phyloP scores from a whole-genome alignment of 805 yeast species.

The Candida schatavii region DNA sequence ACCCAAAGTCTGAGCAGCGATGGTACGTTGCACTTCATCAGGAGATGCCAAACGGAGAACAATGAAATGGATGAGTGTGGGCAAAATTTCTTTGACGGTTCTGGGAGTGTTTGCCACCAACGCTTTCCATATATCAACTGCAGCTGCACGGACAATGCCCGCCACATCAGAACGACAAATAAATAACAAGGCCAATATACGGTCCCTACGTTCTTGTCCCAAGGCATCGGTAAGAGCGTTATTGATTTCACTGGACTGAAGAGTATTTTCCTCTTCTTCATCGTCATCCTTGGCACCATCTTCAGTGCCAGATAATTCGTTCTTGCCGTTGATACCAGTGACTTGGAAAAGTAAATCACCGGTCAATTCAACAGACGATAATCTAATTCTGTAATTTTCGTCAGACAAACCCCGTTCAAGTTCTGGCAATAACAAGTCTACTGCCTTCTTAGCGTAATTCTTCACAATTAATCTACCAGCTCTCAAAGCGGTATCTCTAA shows the following conservation, averaged over 20 bases:
- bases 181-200: slow-evolving; percentile 79
- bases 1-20: slow-evolving; percentile 91
- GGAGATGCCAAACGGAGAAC: slow-evolving; percentile 81
- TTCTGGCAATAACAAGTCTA: slow-evolving; percentile 90
- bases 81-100: slow-evolving; percentile 87
- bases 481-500: slow-evolving; percentile 84
- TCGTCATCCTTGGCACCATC: slow-evolving; percentile 22
- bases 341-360: slow-evolving; percentile 94
- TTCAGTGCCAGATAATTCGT: slow-evolving; percentile 49
- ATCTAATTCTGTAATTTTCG: slow-evolving; percentile 77
- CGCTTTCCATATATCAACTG: slow-evolving; percentile 95
- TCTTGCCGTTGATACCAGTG: slow-evolving; percentile 82
- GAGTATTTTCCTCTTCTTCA: slow-evolving; percentile 47
- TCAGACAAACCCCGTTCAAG: slow-evolving; percentile 87
- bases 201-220: slow-evolving; percentile 86
- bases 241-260: slow-evolving; percentile 49
- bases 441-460: slow-evolving; percentile 89
- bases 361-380: slow-evolving; percentile 90
- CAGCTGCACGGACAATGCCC: slow-evolving; percentile 81
- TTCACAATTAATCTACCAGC: slow-evolving; percentile 90
- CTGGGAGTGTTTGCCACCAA: slow-evolving; percentile 94
- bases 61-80: slow-evolving; percentile 75
- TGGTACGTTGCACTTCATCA: slow-evolving; percentile 73
- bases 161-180: slow-evolving; percentile 92
- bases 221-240: slow-evolving; percentile 70